These are phyloP conservation scores for Fistulinella prunicolor DNA, from an alignment of 768 basidiomycete species.

Conservation along the genomic window DNA sequence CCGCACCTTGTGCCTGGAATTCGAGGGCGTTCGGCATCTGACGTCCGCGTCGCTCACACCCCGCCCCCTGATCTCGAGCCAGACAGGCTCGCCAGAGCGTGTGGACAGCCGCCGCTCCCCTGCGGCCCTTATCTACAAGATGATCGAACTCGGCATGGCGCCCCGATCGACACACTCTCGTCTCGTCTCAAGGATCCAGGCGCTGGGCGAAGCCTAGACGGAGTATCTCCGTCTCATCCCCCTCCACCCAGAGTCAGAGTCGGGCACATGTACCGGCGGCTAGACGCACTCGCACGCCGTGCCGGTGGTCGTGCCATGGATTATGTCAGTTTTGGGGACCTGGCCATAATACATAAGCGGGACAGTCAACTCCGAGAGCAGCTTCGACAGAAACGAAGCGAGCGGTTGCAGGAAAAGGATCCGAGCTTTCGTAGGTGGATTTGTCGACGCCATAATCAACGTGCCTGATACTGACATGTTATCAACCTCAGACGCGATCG, in stretches of 20 bases:
- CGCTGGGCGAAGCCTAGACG: neutral
- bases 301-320: conserved; percentile 25
- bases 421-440: conserved; percentile 25
- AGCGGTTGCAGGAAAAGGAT: conserved; percentile 20
- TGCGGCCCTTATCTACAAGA: conserved; percentile 7
- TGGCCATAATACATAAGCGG: conserved; percentile 12
- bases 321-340: conserved; percentile 24
- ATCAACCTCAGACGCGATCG: conserved; percentile 35
- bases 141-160: conserved; percentile 1
- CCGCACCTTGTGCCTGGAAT: conserved; percentile 9
- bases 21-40: conserved; percentile 23
- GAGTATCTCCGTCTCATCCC: conserved; percentile 4
- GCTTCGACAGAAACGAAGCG: conserved; percentile 17
- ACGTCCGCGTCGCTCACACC: conserved; percentile 17
- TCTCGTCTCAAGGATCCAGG: conserved; percentile 1
- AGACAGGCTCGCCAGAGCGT: conserved; percentile 30
- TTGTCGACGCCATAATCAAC: neutral
- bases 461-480: neutral
- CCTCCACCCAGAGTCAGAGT: conserved; percentile 18
- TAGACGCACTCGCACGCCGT: conserved; percentile 25
- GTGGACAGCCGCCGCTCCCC: conserved; percentile 20
- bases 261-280: conserved; percentile 23
- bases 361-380: conserved; percentile 26
- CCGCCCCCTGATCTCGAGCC: conserved; percentile 28
- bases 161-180: neutral